Base-by-base conservation (phyloP, 1,284 basidiomycete genomes). In the Moniliophthora roreri region DNA sequence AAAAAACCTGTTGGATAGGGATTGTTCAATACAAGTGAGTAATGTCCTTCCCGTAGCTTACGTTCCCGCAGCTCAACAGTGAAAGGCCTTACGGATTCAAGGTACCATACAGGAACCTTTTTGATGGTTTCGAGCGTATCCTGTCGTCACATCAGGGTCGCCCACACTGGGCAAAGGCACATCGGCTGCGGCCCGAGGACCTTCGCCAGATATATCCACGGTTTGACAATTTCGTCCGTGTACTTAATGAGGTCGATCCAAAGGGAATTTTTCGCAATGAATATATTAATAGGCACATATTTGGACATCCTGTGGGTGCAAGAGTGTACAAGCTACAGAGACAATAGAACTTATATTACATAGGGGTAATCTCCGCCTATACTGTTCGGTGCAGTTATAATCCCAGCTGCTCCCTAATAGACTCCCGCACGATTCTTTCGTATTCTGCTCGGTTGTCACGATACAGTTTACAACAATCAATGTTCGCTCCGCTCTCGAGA, bases 81-180 rank as follows among this genome's bases (percentile, higher is more conserved):
- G 18, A 35, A 61, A 95, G 95, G 60, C 96, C 96, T 1, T 99
- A 96, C 69, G 90, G 91, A 24, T 78, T 88, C 51, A 85, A 89
- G 34, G 88, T 95, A n/a, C 87, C 91, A 24, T 98, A 98, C 73
- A 84, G 87, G 56, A 74, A 77, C 53, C 79, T 95, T 54, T 98
- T 98, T 69, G 72, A 77, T 47, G 80, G 77, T 26, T 99, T 95
- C 67, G 93, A 96, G 65, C 65, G 71, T 15, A 88, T 97, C 60
- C 69, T 96, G 60, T 69, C 78, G 32, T 77, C 78, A 36, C 83
- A 95, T 70, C 79, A 81, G 45, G 95, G 95, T 7, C 81, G 93
- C 52, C 95, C 96, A 3, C 96, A 99, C 75, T 99, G 96, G 96
- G 97, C 95, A 0, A 99, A 99, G 72, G 83, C 93, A 20, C 96